Percentiles rank a stretch among this genome's conserved stretches.
phyloP scores from a whole-genome alignment of 2,329 filamentous ascomycete species.

The Fusarium sp. region DNA sequence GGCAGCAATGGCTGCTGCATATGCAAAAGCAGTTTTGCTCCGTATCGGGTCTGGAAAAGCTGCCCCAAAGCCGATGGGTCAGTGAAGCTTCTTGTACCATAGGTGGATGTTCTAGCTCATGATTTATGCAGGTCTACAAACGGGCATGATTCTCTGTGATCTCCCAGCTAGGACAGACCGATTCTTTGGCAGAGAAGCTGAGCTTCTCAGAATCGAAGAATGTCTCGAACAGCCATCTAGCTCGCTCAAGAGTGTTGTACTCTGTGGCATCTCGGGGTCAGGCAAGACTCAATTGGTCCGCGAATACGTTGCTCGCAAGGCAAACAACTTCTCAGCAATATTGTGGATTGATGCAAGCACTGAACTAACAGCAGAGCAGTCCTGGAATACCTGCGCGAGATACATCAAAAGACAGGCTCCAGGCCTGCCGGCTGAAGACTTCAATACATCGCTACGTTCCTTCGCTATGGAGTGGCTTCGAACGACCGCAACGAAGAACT shows the following conservation, averaged over 20 bases:
- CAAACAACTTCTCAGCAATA: not conserved
- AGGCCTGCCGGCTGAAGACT: not conserved
- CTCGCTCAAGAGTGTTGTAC: not conserved
- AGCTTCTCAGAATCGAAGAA: not conserved
- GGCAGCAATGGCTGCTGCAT: slow-evolving; percentile 2
- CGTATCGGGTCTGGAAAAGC: not conserved
- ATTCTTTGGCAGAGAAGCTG: not conserved
- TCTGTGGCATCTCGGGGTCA: slow-evolving; percentile 2
- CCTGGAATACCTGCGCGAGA: not conserved
- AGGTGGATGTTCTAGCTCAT: not conserved
- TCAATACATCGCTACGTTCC: fast-evolving
- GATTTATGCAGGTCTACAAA: not conserved
- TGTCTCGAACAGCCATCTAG: not conserved
- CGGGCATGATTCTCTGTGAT: not conserved
- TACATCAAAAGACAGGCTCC: not conserved
- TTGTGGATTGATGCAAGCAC: slow-evolving; percentile 2
- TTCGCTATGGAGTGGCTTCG: not conserved
- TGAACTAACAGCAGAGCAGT: not conserved
- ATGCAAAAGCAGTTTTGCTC: not conserved
- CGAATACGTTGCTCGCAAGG: not conserved
- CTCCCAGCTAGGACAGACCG: not conserved
- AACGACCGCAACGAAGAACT: not conserved
- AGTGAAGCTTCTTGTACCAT: no score
- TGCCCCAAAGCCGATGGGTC: not conserved
- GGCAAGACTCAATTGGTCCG: slow-evolving; percentile 1